Evolutionary conservation across 2,329 filamentous ascomycete species (phyloP).

Genomic region (Monosporascus sp.): DNA sequence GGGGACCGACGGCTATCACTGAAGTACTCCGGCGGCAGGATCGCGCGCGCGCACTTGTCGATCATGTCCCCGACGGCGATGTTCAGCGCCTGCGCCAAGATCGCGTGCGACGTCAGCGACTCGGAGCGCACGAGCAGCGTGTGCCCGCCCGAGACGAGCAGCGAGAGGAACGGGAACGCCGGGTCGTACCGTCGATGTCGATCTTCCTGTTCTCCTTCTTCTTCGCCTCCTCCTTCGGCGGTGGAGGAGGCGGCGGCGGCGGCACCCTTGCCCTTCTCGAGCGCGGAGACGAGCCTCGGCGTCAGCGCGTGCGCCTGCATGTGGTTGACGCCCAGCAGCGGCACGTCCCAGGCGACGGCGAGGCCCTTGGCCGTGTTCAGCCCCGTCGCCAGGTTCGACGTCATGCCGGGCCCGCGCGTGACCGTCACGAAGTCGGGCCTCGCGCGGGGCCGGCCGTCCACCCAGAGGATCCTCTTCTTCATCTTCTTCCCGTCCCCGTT

Average conservation of each 20-base stretch:
- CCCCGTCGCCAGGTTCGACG: conserved; percentile 69
- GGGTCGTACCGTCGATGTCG: conserved; percentile 30
- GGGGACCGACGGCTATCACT: conserved; percentile 9
- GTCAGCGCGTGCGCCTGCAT: conserved; percentile 97
- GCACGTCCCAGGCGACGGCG: conserved; percentile 74
- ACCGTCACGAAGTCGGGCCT: conserved; percentile 81
- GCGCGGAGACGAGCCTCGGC: conserved; percentile 65
- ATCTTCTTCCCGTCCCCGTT: conserved; percentile 9
- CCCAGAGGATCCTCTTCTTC: conserved; percentile 8
- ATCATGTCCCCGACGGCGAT: conserved; percentile 86
- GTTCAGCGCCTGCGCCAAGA: conserved; percentile 70
- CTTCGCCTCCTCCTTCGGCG: conserved; percentile 2
- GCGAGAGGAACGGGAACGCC: conserved; percentile 76
- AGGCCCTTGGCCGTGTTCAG: conserved; percentile 83
- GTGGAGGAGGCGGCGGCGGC: too few species aligned
- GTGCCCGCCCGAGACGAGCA: conserved; percentile 90
- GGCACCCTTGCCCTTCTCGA: conserved; percentile 32
- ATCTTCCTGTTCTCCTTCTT: background rate
- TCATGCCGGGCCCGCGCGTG: conserved; percentile 88
- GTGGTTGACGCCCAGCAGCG: conserved; percentile 83
- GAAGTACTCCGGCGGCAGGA: conserved; percentile 52
- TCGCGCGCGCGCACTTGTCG: conserved; percentile 76
- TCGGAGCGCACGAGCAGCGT: conserved; percentile 76
- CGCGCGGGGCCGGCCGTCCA: conserved; percentile 27
- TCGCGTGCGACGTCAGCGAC: conserved; percentile 60